Percentiles rank a stretch among this genome's conserved stretches.
phyloP scores from a whole-genome alignment of 2,329 filamentous ascomycete genomes.

The Thelonectria discophora region DNA sequence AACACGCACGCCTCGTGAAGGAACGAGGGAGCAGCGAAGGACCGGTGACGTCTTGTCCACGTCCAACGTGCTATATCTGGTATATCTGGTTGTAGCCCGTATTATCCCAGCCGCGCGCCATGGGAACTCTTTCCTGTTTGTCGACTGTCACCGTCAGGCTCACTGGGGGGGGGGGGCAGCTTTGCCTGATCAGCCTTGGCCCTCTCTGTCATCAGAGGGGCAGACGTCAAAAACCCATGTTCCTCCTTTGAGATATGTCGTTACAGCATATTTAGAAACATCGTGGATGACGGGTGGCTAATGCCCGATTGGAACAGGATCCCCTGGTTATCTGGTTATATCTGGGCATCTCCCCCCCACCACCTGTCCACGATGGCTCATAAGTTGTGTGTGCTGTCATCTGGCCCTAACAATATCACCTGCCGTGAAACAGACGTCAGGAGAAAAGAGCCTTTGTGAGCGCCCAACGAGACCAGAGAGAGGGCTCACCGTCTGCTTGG shows the following conservation, averaged over 20 bases:
- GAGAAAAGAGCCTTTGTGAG: slow-evolving; percentile 10
- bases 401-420: slow-evolving; percentile 34
- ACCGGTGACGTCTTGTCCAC: slow-evolving; percentile 1
- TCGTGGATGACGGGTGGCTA: slow-evolving; percentile 16
- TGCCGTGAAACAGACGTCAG: slow-evolving; percentile 34
- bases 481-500: not conserved
- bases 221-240: slow-evolving; percentile 3
- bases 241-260: slow-evolving; percentile 1
- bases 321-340: slow-evolving; percentile 26
- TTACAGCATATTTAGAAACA: slow-evolving; percentile 26
- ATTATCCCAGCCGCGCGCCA: slow-evolving; percentile 22
- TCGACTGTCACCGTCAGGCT: no score
- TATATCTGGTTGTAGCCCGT: slow-evolving; percentile 17
- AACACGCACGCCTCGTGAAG: slow-evolving; percentile 5
- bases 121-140: slow-evolving; percentile 3
- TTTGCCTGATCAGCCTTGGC: slow-evolving; percentile 11
- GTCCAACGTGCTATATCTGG: slow-evolving; percentile 13
- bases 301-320: slow-evolving; percentile 30
- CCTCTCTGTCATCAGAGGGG: slow-evolving; percentile 6
- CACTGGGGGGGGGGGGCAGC: not conserved
- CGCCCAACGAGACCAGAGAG: slow-evolving; percentile 3
- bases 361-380: slow-evolving; percentile 16
- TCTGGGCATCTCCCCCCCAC: slow-evolving; percentile 28
- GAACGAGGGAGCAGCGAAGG: no score
- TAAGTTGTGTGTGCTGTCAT: slow-evolving; percentile 27